Percentiles rank a stretch among this genome's conserved stretches.
Conservation (phyloP, 2,329 filamentous ascomycete species). For the Exophiala oligosperma region DNA sequence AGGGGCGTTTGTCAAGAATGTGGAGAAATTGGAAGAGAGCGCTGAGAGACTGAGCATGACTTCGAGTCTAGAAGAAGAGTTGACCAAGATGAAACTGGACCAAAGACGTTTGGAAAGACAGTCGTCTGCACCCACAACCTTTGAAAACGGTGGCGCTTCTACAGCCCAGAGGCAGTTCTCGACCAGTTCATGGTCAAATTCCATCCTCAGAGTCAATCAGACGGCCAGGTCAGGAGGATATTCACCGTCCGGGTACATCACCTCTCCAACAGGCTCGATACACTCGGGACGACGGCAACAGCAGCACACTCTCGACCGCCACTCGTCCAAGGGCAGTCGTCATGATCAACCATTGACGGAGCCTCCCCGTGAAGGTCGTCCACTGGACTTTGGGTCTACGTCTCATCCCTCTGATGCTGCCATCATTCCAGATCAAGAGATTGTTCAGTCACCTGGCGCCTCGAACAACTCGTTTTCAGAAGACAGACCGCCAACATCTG, state of each 20-base stretch:
- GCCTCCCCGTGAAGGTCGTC: slow-evolving; percentile 37
- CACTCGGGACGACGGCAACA: slow-evolving; percentile 36
- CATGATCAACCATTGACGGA: slow-evolving; percentile 41
- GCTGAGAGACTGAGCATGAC: slow-evolving; percentile 50
- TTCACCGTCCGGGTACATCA: slow-evolving; percentile 39
- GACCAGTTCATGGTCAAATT: slow-evolving; percentile 44
- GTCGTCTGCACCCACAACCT: slow-evolving; percentile 35
- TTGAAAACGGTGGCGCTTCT: slow-evolving; percentile 13
- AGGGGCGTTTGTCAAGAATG: slow-evolving; percentile 51
- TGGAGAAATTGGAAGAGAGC: slow-evolving; percentile 50
- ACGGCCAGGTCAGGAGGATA: slow-evolving; percentile 42
- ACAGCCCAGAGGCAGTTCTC: slow-evolving; percentile 33
- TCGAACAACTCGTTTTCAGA: slow-evolving; percentile 13
- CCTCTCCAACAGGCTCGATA: slow-evolving; percentile 45
- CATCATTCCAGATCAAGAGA: slow-evolving; percentile 18
- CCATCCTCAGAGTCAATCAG: slow-evolving; percentile 38
- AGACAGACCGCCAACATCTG: slow-evolving; percentile 40
- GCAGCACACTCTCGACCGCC: slow-evolving; percentile 36
- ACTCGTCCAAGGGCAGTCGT: slow-evolving; percentile 39
- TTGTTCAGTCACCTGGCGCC: slow-evolving; percentile 3
- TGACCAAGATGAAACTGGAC: slow-evolving; percentile 47
- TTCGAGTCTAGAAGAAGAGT: slow-evolving; percentile 47
- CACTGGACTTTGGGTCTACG: slow-evolving; percentile 26
- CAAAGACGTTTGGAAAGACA: slow-evolving; percentile 39
- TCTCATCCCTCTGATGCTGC: slow-evolving; percentile 21